A percentile compares a stretch with the other conserved stretches of the same genome.
These are phyloP conservation scores for Micromonas commoda DNA, from an alignment of 139 green algal genomes.

Conservation along the genomic window DNA sequence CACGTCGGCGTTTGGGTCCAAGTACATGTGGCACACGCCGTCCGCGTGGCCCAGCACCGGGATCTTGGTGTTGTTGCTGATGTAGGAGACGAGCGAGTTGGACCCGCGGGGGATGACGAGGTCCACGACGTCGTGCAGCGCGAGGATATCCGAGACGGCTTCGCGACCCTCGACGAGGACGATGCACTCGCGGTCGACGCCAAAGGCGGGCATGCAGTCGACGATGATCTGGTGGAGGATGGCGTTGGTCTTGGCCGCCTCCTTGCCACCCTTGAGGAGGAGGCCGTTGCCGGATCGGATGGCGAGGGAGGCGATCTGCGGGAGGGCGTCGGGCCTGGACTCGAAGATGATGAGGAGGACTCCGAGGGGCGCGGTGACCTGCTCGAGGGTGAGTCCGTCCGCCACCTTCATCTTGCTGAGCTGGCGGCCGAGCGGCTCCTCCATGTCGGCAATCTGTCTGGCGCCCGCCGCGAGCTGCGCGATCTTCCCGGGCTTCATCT, in stretches of 20 bases:
- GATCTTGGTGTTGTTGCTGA: slow-evolving; percentile 91
- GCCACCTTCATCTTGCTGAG: slow-evolving; percentile 57
- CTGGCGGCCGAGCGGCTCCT: slow-evolving; percentile 41
- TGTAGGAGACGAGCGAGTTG: slow-evolving; percentile 76
- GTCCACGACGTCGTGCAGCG: slow-evolving; percentile 72
- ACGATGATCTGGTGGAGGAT: slow-evolving; percentile 74
- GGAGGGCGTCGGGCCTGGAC: slow-evolving; percentile 88
- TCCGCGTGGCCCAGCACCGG: slow-evolving; percentile 95
- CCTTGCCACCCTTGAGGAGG: slow-evolving; percentile 95
- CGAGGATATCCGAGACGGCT: slow-evolving; percentile 28
- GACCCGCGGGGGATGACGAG: slow-evolving; percentile 91
- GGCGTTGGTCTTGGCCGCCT: slow-evolving; percentile 65
- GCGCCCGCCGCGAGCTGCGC: slow-evolving; percentile 80
- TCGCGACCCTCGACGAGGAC: slow-evolving; percentile 22
- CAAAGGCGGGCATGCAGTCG: slow-evolving; percentile 36
- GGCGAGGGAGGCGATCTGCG: slow-evolving; percentile 76
- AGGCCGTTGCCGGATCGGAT: slow-evolving; percentile 81
- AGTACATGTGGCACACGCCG: slow-evolving; percentile 90
- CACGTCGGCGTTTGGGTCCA: slow-evolving; percentile 66
- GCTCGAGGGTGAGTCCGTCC: slow-evolving; percentile 85
- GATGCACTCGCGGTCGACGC: background rate
- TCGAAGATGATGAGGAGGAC: slow-evolving; percentile 99
- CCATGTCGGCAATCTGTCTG: slow-evolving; percentile 65
- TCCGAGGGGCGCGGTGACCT: slow-evolving; percentile 84
- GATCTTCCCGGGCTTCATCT: slow-evolving; percentile 89